Evolutionary conservation across 768 basidiomycete genomes (phyloP).

Genomic region (Baorangia bicolor): DNA sequence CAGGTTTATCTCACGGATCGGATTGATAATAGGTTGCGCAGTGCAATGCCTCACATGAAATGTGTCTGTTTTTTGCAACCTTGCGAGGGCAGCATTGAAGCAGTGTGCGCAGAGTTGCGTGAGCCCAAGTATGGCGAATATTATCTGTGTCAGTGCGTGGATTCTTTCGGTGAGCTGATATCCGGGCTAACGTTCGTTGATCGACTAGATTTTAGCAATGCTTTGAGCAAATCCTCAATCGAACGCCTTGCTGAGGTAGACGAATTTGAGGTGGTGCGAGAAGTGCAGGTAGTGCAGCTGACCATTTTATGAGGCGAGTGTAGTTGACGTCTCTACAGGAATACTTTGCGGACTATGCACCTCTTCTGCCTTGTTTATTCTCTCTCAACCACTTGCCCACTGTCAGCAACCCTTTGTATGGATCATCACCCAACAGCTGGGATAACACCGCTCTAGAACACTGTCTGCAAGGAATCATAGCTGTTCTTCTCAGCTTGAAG

Average conservation of each 20-base stretch:
- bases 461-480: constrained; percentile 77
- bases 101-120: constrained; percentile 77
- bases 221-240: constrained; percentile 84
- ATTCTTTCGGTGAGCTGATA: constrained; percentile 34
- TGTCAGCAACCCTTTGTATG: constrained; percentile 63
- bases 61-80: constrained; percentile 93
- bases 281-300: constrained; percentile 76
- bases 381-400: constrained; percentile 79
- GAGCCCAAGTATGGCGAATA: constrained; percentile 97
- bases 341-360: constrained; percentile 96
- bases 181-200: constrained; percentile 15
- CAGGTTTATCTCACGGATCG: constrained; percentile 98
- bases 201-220: constrained; percentile 87
- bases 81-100: constrained; percentile 77
- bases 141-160: constrained; percentile 96
- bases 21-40: constrained; percentile 90
- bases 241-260: constrained; percentile 93
- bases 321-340: constrained; percentile 53
- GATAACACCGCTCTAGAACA: constrained; percentile 69
- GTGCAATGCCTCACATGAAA: constrained; percentile 94
- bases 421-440: constrained; percentile 71
- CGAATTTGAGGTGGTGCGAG: constrained; percentile 93
- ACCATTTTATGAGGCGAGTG: background rate
- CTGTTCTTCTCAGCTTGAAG: constrained; percentile 90
- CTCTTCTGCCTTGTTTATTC: constrained; percentile 82